A percentile compares a stretch with the other conserved stretches of the same genome.
phyloP scores from a whole-genome alignment of 495 filamentous ascomycete genomes.

The Aspergillus sparsus region DNA sequence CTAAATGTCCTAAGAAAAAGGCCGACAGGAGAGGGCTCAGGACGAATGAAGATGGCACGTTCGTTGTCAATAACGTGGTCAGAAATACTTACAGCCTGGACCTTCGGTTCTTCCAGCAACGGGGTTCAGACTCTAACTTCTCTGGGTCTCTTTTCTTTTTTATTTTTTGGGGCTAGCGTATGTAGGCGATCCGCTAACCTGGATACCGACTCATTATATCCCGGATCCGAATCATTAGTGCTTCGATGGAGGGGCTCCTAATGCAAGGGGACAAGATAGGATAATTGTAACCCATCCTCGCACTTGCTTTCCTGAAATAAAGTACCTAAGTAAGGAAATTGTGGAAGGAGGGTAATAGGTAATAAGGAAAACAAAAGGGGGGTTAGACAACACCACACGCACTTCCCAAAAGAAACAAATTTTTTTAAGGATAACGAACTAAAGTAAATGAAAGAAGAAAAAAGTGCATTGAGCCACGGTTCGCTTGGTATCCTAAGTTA shows the following conservation, averaged over 20 bases:
- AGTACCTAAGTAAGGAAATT: background rate
- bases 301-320: background rate
- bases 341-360: background rate
- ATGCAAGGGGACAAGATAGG: constrained; percentile 1
- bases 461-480: constrained; percentile 1
- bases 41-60: background rate
- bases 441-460: constrained; percentile 3
- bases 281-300: background rate
- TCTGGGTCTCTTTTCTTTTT: too few relatives aligned
- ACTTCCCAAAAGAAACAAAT: background rate
- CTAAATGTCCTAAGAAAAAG: background rate
- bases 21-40: background rate
- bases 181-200: background rate
- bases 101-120: background rate
- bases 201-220: background rate
- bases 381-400: background rate
- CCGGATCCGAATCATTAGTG: constrained; percentile 1
- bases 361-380: background rate
- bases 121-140: too few relatives aligned
- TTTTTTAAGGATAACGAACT: background rate
- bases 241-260: background rate
- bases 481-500: background rate
- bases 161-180: too few relatives aligned
- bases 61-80: constrained; percentile 8
- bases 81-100: background rate